These are phyloP conservation scores for Russula earlei DNA, from an alignment of 768 basidiomycete species.

Conservation along the genomic window DNA sequence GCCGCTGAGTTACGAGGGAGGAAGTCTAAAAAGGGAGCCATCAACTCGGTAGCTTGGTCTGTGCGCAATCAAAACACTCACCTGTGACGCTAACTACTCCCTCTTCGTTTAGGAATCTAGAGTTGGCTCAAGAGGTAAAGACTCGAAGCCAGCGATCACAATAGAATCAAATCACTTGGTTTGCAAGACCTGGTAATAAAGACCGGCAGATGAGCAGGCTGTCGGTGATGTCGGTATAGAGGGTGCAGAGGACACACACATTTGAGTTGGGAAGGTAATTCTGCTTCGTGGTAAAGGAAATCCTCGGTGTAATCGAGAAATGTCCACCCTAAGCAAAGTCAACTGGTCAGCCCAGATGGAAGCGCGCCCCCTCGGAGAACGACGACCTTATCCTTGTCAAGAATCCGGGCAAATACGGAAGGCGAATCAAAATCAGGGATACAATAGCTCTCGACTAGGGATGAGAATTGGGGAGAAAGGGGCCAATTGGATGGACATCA, in stretches of 20 bases:
- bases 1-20: constrained; percentile 53
- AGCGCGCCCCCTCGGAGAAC: not conserved
- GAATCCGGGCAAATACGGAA: constrained; percentile 80
- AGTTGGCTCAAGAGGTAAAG: not conserved
- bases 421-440: constrained; percentile 92
- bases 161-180: constrained; percentile 46
- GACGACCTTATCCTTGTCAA: constrained; percentile 67
- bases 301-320: constrained; percentile 75
- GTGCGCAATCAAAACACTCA: constrained; percentile 21
- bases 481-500: not conserved
- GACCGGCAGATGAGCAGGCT: not conserved
- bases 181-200: constrained; percentile 53
- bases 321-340: constrained; percentile 60
- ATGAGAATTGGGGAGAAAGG: not conserved
- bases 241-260: constrained; percentile 30
- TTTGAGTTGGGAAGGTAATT: constrained; percentile 78
- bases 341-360: not conserved
- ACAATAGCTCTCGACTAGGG: constrained; percentile 81
- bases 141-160: not conserved
- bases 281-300: constrained; percentile 66
- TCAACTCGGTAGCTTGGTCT: not conserved
- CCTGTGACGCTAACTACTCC: constrained; percentile 83
- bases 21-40: constrained; percentile 43
- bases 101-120: constrained; percentile 70
- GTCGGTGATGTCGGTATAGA: no score